Evolutionary conservation across 83 land plant species (phyloP), one percentile per base, ranked within the genome.

Genomic region (Picea mariana): DNA sequence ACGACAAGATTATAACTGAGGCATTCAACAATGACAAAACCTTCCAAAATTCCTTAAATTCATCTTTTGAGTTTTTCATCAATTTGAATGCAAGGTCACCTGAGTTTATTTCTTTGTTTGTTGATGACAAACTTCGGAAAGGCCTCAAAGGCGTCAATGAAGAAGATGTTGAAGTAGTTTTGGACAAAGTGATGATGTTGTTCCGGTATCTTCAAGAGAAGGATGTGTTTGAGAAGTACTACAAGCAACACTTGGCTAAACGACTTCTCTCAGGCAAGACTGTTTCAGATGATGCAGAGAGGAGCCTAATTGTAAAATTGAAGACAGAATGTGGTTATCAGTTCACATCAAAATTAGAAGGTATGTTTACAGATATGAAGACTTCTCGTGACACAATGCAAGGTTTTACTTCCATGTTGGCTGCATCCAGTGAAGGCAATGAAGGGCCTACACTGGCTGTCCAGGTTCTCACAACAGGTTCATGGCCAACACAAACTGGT

Each of bases 281-380:
- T 64, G 92, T 93, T 12, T 97, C 99, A 62, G 98, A 95, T 90
- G 99, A 97, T 89, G 98, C 97, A 62, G 99, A 97, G 86, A 92
- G 97, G 81, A 94, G 97, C 82, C 77, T 97, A 72, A 93, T 97
- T 62, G 95, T 95, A 34, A 95, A 96, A 87, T 92, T 97, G 15
- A 97, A 97, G 87, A 97, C 99, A 58, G 98, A 97, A 73, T 97
- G 99, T 88, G 99, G 99, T 5, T 95, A 95, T 83, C 99, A 97
- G 85, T 97, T 97, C 66, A 97, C 99, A 20, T 95, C 97, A 24
- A 97, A 97, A 84, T 84, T 97, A 80, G 99, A 97, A 85, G 98
- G 99, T 63, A 97, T 97, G 99, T 97, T 97, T 75, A 93, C 97
- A 11, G 99, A 97, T 81, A 97, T 97, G 99, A 97, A 92, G 77